Evolutionary conservation across 345 rosid species (phyloP).

Genomic region (Euphorbia lathyris): DNA sequence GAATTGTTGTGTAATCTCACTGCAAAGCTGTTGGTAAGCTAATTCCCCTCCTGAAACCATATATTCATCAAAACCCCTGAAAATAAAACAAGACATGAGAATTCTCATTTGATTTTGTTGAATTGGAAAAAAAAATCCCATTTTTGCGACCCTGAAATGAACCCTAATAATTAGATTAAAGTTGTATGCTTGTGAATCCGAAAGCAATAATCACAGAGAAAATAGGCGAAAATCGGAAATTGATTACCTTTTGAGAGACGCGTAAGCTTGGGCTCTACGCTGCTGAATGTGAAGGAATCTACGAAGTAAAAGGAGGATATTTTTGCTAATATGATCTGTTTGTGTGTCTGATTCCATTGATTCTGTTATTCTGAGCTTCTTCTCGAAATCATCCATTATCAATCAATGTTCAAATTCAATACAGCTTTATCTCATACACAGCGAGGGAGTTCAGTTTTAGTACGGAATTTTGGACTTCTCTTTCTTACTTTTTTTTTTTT

Average conservation of each 20-base stretch:
- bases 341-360: conserved; percentile 40
- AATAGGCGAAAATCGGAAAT: not conserved
- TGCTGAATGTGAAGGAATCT: conserved; percentile 64
- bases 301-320: conserved; percentile 53
- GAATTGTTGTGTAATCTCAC: conserved; percentile 73
- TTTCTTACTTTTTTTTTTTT: no score
- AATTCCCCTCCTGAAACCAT: conserved; percentile 68
- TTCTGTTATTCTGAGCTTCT: conserved; percentile 58
- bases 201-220: no score
- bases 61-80: conserved; percentile 79
- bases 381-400: conserved; percentile 64
- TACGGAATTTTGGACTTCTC: no score
- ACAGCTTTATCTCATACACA: no score
- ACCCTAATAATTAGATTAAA: not conserved
- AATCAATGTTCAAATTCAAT: no score
- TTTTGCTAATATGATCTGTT: conserved; percentile 4
- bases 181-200: not conserved
- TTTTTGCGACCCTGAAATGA: not conserved
- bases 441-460: no score
- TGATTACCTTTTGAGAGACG: conserved; percentile 62
- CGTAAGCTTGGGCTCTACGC: conserved; percentile 87
- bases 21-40: conserved; percentile 76
- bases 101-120: not conserved
- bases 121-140: no score
- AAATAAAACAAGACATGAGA: conserved; percentile 2